Evolutionary conservation across 1,139 yeast species (phyloP), one percentile per base, ranked within the genome.

Genomic region (Nakaseomyces uthaithaninus): DNA sequence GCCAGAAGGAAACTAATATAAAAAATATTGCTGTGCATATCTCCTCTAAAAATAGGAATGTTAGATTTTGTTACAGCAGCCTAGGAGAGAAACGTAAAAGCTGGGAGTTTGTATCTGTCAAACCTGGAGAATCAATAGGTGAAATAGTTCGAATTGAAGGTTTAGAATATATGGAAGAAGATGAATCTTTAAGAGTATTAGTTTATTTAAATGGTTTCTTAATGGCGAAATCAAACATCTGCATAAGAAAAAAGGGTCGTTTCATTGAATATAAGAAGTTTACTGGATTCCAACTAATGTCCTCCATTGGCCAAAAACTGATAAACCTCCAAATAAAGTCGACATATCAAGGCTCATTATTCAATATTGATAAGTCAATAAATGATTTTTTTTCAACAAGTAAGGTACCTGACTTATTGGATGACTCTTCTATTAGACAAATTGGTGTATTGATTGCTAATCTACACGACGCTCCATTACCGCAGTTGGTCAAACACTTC

Each of bases 21-120:
- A 56, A 65, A 40, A 60, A 64, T 45, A 62, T 74, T 41, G 71
- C 79, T 1, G 63, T 75, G 44, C 75, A 71, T 48, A 68, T 74
- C 4, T 62, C 70, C 34, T 47, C 56, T 8, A 43, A 40, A 28
- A 75, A 74, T 44, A 69, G 71, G 3, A 52, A 63, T 39, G 63
- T 80, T 27, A 63, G 67, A 3, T 79, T 82, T 53, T 74, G 80
- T 18, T 80, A 79, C 54, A 86, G 86, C 7, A 72, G 85, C 0
- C 81, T 81, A 59, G 83, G 78, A 53, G 63, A 64, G 24, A 73
- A 71, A 23, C 63, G 64, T 33, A 62, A 68, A 18, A 52, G 62
- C 15, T 86, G 94, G 94, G 77, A 76, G 45, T 83, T 86, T 52
- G 72, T 83, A n/a, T 79, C 93, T 2, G 86, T 82, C 11, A 71